Conservation (phyloP, 768 basidiomycete genomes). For the Lanmaoa pseudosensibilis region DNA sequence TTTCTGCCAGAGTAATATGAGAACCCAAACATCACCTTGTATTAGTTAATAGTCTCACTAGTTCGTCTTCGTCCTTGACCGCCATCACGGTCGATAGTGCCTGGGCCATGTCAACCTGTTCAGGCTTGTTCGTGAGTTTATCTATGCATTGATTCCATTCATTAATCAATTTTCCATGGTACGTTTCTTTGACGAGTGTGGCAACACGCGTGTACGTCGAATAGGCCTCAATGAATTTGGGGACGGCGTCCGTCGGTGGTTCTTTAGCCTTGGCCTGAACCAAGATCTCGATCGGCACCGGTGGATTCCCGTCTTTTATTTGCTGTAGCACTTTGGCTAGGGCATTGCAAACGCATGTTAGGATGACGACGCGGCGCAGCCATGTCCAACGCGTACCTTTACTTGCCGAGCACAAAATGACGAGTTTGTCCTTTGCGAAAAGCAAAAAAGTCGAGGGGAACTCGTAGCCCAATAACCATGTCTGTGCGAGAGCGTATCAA, state of each 20-base stretch:
- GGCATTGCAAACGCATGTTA: conserved; percentile 12
- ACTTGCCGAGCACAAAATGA: conserved; percentile 81
- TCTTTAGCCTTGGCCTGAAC: conserved; percentile 82
- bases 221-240: conserved; percentile 65
- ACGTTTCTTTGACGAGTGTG: conserved; percentile 77
- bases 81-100: conserved; percentile 79
- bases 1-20: conserved; percentile 54
- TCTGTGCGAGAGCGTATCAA: conserved; percentile 46
- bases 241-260: conserved; percentile 67
- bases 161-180: conserved; percentile 78
- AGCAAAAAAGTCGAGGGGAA: conserved; percentile 93
- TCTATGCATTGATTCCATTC: conserved; percentile 79
- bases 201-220: conserved; percentile 67
- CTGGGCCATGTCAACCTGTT: conserved; percentile 74
- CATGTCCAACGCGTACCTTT: conserved; percentile 59
- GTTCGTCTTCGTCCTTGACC: conserved; percentile 88
- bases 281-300: conserved; percentile 72
- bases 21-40: neutral
- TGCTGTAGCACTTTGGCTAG: conserved; percentile 86
- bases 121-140: conserved; percentile 58
- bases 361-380: conserved; percentile 5
- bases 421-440: conserved; percentile 74
- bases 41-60: conserved; percentile 52
- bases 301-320: conserved; percentile 55
- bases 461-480: conserved; percentile 96